Percentiles rank a stretch among this genome's conserved stretches.
Conservation (phyloP, 2,329 filamentous ascomycete genomes). For the Diaporthe longicolla region DNA sequence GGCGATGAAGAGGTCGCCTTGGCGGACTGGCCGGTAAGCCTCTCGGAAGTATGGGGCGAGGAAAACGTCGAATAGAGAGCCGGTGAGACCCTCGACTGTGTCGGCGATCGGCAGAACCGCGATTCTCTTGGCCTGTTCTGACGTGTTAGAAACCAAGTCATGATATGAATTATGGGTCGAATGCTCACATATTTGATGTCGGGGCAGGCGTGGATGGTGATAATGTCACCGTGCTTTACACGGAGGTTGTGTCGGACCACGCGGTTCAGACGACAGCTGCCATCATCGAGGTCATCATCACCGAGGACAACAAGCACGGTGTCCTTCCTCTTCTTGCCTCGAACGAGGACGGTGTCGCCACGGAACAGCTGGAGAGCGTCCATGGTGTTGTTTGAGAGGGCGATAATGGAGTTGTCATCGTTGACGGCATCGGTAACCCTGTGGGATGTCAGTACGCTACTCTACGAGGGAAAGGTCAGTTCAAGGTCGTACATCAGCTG, state of each 20-base stretch:
- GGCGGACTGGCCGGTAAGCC: constrained; percentile 96
- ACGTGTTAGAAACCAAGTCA: constrained; percentile 43
- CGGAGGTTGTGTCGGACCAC: constrained; percentile 98
- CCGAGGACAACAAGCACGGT: constrained; percentile 97
- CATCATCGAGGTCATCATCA: constrained; percentile 98
- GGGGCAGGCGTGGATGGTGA: constrained; percentile 96
- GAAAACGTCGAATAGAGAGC: constrained; percentile 98
- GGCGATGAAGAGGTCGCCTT: constrained; percentile 97
- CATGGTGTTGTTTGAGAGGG: constrained; percentile 98
- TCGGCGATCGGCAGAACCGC: constrained; percentile 98
- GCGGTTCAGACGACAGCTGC: constrained; percentile 96
- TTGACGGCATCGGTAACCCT: constrained; percentile 98
- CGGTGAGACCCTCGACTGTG: constrained; percentile 96
- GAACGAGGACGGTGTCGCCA: constrained; percentile 96
- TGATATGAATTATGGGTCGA: background rate
- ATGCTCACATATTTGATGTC: constrained; percentile 98
- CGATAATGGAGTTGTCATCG: constrained; percentile 99
- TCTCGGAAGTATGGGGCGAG: constrained; percentile 99
- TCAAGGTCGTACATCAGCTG: constrained; percentile 82
- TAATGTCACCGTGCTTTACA: constrained; percentile 97
- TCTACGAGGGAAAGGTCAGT: background rate
- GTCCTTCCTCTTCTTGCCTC: constrained; percentile 99
- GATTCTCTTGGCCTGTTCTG: constrained; percentile 90
- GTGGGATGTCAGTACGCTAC: constrained; percentile 45
- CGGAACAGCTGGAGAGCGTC: constrained; percentile 98